Conservation (phyloP, 345 rosid species). For the Psidium guajava region DNA sequence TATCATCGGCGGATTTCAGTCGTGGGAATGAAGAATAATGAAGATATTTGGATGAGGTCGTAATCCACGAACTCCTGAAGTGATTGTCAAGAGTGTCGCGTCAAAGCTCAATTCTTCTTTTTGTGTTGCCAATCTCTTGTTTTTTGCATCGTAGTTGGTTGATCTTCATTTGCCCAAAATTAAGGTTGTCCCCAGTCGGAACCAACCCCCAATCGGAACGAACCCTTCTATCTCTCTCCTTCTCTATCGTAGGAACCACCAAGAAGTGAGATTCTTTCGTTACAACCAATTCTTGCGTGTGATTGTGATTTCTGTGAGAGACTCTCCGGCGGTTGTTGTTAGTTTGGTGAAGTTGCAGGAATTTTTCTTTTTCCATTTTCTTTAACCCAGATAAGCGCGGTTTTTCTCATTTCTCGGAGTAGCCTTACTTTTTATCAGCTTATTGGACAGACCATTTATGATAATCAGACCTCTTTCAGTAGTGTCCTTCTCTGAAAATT, state of each 20-base stretch:
- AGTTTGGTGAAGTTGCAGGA: constrained; percentile 8
- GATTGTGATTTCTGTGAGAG: not conserved
- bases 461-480: not conserved
- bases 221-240: not conserved
- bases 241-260: not conserved
- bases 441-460: not conserved
- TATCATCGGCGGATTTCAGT: not conserved
- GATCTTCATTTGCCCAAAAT: not conserved
- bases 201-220: not conserved
- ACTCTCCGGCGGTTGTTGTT: constrained; percentile 6
- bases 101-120: not conserved
- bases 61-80: not conserved
- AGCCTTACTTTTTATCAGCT: not conserved
- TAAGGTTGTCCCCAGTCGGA: not conserved
- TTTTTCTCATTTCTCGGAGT: not conserved
- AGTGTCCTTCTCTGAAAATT: not conserved
- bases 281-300: constrained; percentile 11
- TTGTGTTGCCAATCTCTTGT: not conserved
- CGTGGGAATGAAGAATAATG: not conserved
- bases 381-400: not conserved
- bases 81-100: constrained; percentile 4
- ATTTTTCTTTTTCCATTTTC: not conserved
- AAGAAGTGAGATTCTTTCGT: constrained; percentile 12
- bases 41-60: not conserved
- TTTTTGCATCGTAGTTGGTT: not conserved